Percentiles rank a stretch among this genome's conserved stretches.
Evolutionary conservation across 176 grass and related monocot species (phyloP).

Genomic region (Leersia perrieri): DNA sequence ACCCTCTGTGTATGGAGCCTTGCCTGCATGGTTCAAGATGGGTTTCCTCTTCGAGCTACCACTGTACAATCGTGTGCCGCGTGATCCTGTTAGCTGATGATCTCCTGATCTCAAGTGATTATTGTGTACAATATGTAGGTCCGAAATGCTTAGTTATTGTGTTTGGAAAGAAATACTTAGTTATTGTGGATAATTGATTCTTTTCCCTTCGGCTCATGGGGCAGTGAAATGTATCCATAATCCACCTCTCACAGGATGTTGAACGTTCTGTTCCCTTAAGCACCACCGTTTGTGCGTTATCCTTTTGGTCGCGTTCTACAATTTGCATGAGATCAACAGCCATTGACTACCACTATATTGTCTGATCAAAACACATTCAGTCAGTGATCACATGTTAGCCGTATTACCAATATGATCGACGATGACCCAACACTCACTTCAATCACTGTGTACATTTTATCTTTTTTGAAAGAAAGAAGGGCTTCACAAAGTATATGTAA

Average conservation of each 20-base stretch:
- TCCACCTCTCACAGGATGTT: background rate
- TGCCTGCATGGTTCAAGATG: slow-evolving; percentile 81
- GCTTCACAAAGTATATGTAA: too few relatives aligned
- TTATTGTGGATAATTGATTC: slow-evolving; percentile 5
- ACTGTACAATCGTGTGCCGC: slow-evolving; percentile 70
- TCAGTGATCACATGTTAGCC: too few relatives aligned
- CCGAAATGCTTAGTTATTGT: background rate
- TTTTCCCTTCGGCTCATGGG: slow-evolving; percentile 1
- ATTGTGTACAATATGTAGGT: slow-evolving; percentile 17
- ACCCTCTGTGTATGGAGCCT: slow-evolving; percentile 60
- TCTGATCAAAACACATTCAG: background rate
- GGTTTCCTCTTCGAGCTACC: slow-evolving; percentile 85
- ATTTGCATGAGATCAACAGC: background rate
- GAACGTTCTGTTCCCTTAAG: background rate
- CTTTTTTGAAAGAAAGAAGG: too few relatives aligned
- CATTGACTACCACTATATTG: background rate
- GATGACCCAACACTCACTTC: background rate
- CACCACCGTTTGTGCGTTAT: background rate
- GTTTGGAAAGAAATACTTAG: background rate
- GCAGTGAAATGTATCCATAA: background rate
- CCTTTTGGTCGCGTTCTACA: background rate
- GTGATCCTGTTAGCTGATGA: slow-evolving; percentile 29
- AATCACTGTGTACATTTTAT: background rate
- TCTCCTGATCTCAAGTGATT: background rate
- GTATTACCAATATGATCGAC: background rate